Evolutionary conservation across 2,329 filamentous ascomycete species (phyloP), one percentile per base, ranked within the genome.

Genomic region (Clonostachys sp.): DNA sequence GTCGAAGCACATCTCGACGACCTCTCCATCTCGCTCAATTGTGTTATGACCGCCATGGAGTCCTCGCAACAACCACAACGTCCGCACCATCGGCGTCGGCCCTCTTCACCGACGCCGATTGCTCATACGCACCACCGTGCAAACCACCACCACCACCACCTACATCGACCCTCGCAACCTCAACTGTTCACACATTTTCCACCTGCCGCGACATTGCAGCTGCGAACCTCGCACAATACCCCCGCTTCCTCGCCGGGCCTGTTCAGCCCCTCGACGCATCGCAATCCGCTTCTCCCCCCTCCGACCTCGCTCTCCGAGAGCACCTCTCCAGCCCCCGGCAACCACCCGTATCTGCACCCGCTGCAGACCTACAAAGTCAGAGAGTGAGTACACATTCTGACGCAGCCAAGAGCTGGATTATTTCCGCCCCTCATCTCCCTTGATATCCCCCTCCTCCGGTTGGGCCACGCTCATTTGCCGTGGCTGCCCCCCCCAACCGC

Each of bases 291-390:
- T 30, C 24, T 30, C 45, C 61, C 66, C 6, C 57, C 60, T 34
- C 61, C 64, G n/a, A 67, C 72, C 33, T 70, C 75, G 30, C 58
- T 71, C 30, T 79, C 77, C 50, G 80, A 83, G 59, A 73, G 70
- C 50, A 74, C 75, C 24, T 78, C 78, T 6, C 77, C 80, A 36
- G 71, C 69, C 39, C 70, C 68, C 24, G 59, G 70, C 39, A 71
- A 73, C 48, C 84, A 80, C 56, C 83, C 85, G 1, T 84, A 80
- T 57, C 66, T 89, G 47, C 86, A 90, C 58, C 84, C 86, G 34
- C 67, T 87, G 48, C 86, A 90, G 63, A 80, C 80, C 50, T 84
- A 87, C 63, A 83, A 78, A 64, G 87, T 90, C 45, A 78, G 86
- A 78, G 87, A 91, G 84, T 89, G 75, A 77, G 84, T 79, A 17